Conservation (phyloP, 495 filamentous ascomycete genomes). For the Neurospora sp. region DNA sequence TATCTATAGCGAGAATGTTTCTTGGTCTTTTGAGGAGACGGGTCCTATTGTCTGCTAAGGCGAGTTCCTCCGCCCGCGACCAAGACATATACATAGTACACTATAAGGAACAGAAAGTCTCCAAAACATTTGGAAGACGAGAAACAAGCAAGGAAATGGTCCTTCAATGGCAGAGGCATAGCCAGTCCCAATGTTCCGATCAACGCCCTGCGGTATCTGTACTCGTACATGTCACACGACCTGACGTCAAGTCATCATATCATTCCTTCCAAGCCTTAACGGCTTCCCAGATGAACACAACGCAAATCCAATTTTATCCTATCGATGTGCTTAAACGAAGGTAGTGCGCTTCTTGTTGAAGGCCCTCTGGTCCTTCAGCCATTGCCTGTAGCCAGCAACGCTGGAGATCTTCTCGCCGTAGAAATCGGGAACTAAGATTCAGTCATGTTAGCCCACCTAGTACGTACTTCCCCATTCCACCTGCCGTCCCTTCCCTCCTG, state of each 20-base stretch:
- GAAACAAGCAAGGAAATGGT: background rate
- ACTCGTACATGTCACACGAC: background rate
- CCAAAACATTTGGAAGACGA: background rate
- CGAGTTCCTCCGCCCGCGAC: background rate
- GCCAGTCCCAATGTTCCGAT: background rate
- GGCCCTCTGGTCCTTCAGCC: conserved; percentile 95
- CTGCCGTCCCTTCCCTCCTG: background rate
- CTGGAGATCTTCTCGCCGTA: conserved; percentile 94
- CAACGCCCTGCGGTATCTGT: background rate
- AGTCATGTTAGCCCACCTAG: conserved; percentile 1
- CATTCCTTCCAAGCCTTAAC: background rate
- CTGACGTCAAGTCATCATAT: background rate
- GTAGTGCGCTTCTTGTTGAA: conserved; percentile 83
- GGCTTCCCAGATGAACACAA: background rate
- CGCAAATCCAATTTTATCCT: background rate
- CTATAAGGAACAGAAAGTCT: background rate
- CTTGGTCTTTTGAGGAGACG: background rate
- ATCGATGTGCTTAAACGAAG: conserved; percentile 27
- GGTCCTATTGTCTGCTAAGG: background rate
- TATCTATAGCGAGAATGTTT: conserved; percentile 40
- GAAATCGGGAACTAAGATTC: conserved; percentile 45
- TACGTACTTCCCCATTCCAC: background rate
- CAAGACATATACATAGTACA: background rate
- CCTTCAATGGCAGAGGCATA: background rate
- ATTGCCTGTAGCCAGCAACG: conserved; percentile 79